Base-by-base conservation (phyloP, 768 basidiomycete genomes). In the Tricholoma flavovirens region DNA sequence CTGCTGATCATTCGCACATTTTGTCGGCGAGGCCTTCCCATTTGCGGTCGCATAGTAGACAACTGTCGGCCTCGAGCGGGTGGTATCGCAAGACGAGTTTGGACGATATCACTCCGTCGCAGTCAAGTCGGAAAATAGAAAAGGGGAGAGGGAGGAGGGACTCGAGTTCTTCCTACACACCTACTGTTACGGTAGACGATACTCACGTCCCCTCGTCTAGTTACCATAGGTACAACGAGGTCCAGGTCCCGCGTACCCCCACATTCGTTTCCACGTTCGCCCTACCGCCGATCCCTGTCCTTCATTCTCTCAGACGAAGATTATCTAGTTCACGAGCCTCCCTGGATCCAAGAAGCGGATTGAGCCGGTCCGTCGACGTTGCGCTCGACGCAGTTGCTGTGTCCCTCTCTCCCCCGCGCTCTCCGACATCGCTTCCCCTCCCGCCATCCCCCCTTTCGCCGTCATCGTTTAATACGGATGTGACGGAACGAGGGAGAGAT, bases 221-320 rank as follows among this genome's bases (percentile, higher is more conserved):
- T 3, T 53, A 36, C 30, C 63, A 51, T 10, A 59, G 49, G 36
- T 56, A 60, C 15, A 15, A 59, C 14, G 69, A 71, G 12, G 70
- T 70, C n/a, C 68, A 76, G 38, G 62, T 69, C 19, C 65, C 66
- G 12, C 69, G 71, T 68, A 22, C 73, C 69, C 32, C 70, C 66
- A 40, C 38, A 17, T 40, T 19, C 5, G 19, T 19, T 56, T n/a
- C n/a, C n/a, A n/a, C n/a, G n/a, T n/a, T n/a, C n/a, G n/a, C n/a
- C n/a, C n/a, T 59, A 21, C 9, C 52, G 35, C 43, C 53, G 2
- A 10, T 11, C 5, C 30, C 32, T 24, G 21, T n/a, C 5, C 35
- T 8, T 35, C 9, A n/a, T 12, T 43, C 19, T 15, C 4, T 10
- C 42, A 22, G 10, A 21, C 8, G 21, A 24, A 22, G 17, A 22